phyloP scores from a whole-genome alignment of 805 yeast species.

The Nakazawaea ishiwadae region DNA sequence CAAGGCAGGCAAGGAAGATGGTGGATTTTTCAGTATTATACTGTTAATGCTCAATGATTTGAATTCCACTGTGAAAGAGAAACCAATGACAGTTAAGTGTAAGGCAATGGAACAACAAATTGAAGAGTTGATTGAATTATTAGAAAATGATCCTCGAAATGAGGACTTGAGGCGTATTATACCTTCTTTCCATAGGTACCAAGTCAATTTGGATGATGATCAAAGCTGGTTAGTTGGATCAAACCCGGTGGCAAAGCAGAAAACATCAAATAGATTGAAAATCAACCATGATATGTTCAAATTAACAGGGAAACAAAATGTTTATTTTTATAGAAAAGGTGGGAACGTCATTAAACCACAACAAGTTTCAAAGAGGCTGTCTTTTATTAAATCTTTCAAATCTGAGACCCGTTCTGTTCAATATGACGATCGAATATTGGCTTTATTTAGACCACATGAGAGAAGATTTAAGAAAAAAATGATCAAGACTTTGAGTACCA shows the following conservation, averaged over 20 bases:
- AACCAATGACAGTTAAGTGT: background rate
- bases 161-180: conserved; percentile 4
- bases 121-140: conserved; percentile 16
- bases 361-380: conserved; percentile 5
- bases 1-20: conserved; percentile 15
- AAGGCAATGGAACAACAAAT: conserved; percentile 5
- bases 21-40: conserved; percentile 18
- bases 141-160: conserved; percentile 8
- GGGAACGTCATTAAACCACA: background rate
- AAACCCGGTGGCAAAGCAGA: conserved; percentile 34
- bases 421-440: conserved; percentile 28
- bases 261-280: conserved; percentile 13
- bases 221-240: conserved; percentile 41
- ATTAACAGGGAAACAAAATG: conserved; percentile 17
- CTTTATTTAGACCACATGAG: conserved; percentile 38
- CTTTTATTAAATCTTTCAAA: conserved; percentile 5
- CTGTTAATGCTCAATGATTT: conserved; percentile 16
- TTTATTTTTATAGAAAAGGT: conserved; percentile 15
- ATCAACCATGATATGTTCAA: conserved; percentile 14
- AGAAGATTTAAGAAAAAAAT: conserved; percentile 32
- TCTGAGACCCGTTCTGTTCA: conserved; percentile 2
- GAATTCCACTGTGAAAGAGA: conserved; percentile 10
- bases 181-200: conserved; percentile 24
- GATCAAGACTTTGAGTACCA: conserved; percentile 19
- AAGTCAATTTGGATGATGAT: conserved; percentile 20